Conservation (phyloP, 2,329 filamentous ascomycete species). For the Pseudogymnoascus sp. region DNA sequence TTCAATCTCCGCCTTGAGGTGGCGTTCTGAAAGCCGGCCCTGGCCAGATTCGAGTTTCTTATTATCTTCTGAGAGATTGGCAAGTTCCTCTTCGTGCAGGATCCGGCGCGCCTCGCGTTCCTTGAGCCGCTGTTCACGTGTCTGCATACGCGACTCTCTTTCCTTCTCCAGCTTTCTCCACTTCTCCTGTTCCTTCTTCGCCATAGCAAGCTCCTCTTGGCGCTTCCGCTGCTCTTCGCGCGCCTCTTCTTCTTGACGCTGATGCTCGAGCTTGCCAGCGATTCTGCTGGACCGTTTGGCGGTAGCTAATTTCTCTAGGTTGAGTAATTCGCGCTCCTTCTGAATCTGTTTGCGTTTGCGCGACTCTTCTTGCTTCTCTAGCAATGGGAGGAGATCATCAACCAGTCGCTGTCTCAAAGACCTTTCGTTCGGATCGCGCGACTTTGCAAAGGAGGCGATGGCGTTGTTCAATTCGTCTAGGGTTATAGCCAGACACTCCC, state of each 20-base stretch:
- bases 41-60: slow-evolving; percentile 47
- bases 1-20: slow-evolving; percentile 74
- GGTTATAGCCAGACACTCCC: slow-evolving; percentile 85
- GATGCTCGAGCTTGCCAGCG: slow-evolving; percentile 70
- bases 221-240: slow-evolving; percentile 62
- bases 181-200: slow-evolving; percentile 57
- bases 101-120: slow-evolving; percentile 78
- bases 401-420: slow-evolving; percentile 61
- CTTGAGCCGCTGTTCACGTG: slow-evolving; percentile 73
- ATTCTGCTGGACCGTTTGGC: slow-evolving; percentile 90
- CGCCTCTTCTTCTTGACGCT: slow-evolving; percentile 62
- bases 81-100: slow-evolving; percentile 76
- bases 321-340: slow-evolving; percentile 69
- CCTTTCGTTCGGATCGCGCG: slow-evolving; percentile 78
- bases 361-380: slow-evolving; percentile 69
- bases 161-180: slow-evolving; percentile 56
- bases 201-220: slow-evolving; percentile 54
- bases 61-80: slow-evolving; percentile 67
- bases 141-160: slow-evolving; percentile 69
- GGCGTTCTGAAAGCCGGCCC: slow-evolving; percentile 64
- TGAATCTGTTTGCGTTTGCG: slow-evolving; percentile 61
- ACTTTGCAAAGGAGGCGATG: slow-evolving; percentile 61
- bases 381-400: slow-evolving; percentile 71
- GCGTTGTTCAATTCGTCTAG: slow-evolving; percentile 68
- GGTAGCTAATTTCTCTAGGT: slow-evolving; percentile 77